Conservation (phyloP, 2,329 filamentous ascomycete genomes). For the Coniochaeta sp. region DNA sequence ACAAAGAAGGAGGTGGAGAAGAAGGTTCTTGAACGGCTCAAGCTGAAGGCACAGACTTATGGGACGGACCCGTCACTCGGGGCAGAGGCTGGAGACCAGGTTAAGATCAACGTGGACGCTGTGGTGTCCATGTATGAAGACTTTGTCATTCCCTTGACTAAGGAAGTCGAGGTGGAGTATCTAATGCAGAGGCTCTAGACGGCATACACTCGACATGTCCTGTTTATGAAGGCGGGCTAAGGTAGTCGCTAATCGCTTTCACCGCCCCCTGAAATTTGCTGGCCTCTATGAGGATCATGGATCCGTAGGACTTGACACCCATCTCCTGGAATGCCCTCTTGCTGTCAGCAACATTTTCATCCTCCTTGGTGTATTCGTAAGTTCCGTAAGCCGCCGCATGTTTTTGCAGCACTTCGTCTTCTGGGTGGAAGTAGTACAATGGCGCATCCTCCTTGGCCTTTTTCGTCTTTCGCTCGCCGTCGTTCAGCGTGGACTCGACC, state of each 20-base stretch:
- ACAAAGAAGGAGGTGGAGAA: slow-evolving; percentile 84
- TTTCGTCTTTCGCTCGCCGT: slow-evolving; percentile 60
- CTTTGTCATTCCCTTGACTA: slow-evolving; percentile 94
- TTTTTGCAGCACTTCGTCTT: slow-evolving; percentile 82
- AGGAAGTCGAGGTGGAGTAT: slow-evolving; percentile 96
- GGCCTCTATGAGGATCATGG: slow-evolving; percentile 81
- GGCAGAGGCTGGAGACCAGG: slow-evolving; percentile 43
- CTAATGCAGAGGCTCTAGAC: slow-evolving; percentile 74
- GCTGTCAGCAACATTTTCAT: slow-evolving; percentile 77
- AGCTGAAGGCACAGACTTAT: slow-evolving; percentile 87
- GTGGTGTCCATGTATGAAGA: slow-evolving; percentile 87
- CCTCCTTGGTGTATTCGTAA: slow-evolving; percentile 74
- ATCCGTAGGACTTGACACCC: slow-evolving; percentile 77
- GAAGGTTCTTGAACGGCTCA: slow-evolving; percentile 80
- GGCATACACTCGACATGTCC: neutral
- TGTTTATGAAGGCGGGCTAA: slow-evolving; percentile 41
- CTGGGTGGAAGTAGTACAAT: slow-evolving; percentile 87
- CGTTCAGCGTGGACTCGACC: slow-evolving; percentile 71
- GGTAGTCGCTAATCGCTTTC: slow-evolving; percentile 66
- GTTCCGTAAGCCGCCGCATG: slow-evolving; percentile 63
- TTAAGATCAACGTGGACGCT: slow-evolving; percentile 87
- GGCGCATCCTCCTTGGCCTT: slow-evolving; percentile 44
- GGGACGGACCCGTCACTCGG: slow-evolving; percentile 74
- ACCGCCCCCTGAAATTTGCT: slow-evolving; percentile 68
- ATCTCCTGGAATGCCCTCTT: slow-evolving; percentile 92